Evolutionary conservation across 306 rosid genomes (phyloP), one percentile per base, ranked within the genome.

Genomic region (Cyclanthera cordifolia): DNA sequence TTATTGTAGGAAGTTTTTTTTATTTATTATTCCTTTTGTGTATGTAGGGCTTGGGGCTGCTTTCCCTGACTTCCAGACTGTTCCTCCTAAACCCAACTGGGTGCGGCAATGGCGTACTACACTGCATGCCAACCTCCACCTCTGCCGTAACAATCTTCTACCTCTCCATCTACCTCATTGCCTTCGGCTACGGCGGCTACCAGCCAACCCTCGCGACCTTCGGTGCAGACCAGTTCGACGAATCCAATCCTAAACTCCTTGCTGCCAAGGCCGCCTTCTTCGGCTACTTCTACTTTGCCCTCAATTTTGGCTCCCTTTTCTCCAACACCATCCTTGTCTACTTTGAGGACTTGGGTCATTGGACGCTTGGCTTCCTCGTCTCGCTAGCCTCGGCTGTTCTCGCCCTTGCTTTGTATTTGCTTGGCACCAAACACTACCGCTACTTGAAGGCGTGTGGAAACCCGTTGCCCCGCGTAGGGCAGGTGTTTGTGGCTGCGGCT

Each of bases 151-250:
- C 8, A 0, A 1, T 85, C 4, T 85, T 85, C 77, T 82, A 85
- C 79, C 1, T 78, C 12, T 85, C 89, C 1, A 78, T 85, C 30
- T 85, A 85, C 59, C 50, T 85, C 4, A 84, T 85, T 6, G 89
- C 89, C 4, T 80, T 85, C 0, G 89, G 89, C 21, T 85, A 85
- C 14, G 89, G 89, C 21, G 89, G 89, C 3, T 86, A 85, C 45
- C 89, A 85, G 28, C 89, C 89, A 11, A 82, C 86, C 32, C 46
- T 85, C 1, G 89, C 89, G 19, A 85, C 89, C 5, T 85, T 85
- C 10, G 89, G 89, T 3, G 83, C 87, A 5, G 89, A 85, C 75
- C 89, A 85, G 46, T 85, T 80, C 47, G 83, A 80, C 25, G 79
- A 71, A 6, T 78, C 57, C 24, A 71, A 24, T 8, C 65, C 75